Percentiles rank a stretch among this genome's conserved stretches.
Evolutionary conservation across 352 stramenopile genomes (phyloP).

Genomic region (Achlya hypogyna): DNA sequence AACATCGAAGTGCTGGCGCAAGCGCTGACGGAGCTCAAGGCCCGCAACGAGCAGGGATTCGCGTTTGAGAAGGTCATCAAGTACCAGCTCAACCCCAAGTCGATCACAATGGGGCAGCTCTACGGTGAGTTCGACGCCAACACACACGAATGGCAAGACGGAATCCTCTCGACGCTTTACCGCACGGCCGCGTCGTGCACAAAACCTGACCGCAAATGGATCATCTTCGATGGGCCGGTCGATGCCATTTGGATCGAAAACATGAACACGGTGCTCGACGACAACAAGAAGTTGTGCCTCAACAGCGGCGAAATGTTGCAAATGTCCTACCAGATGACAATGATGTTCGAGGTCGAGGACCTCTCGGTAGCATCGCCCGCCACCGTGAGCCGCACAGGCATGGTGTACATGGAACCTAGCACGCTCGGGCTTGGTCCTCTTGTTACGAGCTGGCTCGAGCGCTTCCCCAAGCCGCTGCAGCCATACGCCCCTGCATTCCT

Average conservation of each 20-base stretch:
- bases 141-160: constrained; percentile 94
- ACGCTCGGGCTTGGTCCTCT: constrained; percentile 83
- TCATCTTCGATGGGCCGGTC: constrained; percentile 92
- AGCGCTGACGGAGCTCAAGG: constrained; percentile 81
- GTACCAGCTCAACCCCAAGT: constrained; percentile 92
- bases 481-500: constrained; percentile 41
- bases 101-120: constrained; percentile 91
- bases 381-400: constrained; percentile 91
- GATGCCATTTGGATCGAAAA: constrained; percentile 96
- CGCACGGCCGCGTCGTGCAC: constrained; percentile 79
- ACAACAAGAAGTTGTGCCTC: constrained; percentile 94
- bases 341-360: constrained; percentile 98
- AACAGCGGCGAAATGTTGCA: constrained; percentile 92
- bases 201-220: constrained; percentile 89
- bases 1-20: constrained; percentile 88
- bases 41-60: constrained; percentile 63
- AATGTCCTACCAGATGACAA: constrained; percentile 94
- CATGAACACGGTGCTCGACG: constrained; percentile 94
- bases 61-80: constrained; percentile 85
- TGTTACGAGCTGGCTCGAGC: constrained; percentile 85
- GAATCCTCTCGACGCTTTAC: constrained; percentile 92
- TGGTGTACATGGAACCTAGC: constrained; percentile 95
- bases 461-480: constrained; percentile 29
- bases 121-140: constrained; percentile 93
- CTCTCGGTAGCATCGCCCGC: constrained; percentile 89